Conservation (phyloP, 805 yeast genomes). For the Lipomyces chichibuensis region DNA sequence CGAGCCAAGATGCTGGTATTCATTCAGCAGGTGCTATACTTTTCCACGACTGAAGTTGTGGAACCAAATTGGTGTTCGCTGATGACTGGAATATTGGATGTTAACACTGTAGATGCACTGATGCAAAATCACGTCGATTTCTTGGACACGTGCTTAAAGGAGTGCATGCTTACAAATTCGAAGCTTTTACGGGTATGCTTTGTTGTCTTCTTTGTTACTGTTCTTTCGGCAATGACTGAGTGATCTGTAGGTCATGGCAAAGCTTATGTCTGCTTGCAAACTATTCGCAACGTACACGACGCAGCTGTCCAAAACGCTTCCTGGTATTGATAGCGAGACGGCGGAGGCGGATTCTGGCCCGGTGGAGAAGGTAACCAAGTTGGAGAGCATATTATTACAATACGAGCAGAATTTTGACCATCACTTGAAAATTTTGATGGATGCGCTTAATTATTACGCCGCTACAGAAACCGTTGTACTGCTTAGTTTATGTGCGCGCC, state of each 20-base stretch:
- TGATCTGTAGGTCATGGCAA: slow-evolving; percentile 31
- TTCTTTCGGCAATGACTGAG: neutral
- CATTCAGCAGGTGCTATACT: slow-evolving; percentile 57
- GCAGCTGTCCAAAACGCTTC: slow-evolving; percentile 58
- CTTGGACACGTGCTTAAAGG: slow-evolving; percentile 64
- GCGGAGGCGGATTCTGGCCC: slow-evolving; percentile 48
- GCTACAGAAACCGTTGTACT: slow-evolving; percentile 52
- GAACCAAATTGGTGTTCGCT: slow-evolving; percentile 58
- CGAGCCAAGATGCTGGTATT: slow-evolving; percentile 59
- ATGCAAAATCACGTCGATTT: slow-evolving; percentile 56
- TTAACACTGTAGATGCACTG: slow-evolving; percentile 50
- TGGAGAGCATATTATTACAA: slow-evolving; percentile 41
- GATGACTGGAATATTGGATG: slow-evolving; percentile 38
- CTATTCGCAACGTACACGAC: slow-evolving; percentile 53
- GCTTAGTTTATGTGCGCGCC: slow-evolving; percentile 49
- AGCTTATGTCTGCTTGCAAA: slow-evolving; percentile 44
- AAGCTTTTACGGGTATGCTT: slow-evolving; percentile 47
- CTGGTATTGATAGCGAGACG: slow-evolving; percentile 46
- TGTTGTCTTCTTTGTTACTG: neutral
- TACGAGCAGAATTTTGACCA: slow-evolving; percentile 48
- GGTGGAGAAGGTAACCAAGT: slow-evolving; percentile 36
- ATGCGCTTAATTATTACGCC: slow-evolving; percentile 49
- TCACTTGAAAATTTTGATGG: slow-evolving; percentile 49
- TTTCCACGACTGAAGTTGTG: slow-evolving; percentile 61
- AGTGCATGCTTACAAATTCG: slow-evolving; percentile 66